Evolutionary conservation across 345 rosid genomes (phyloP).

Genomic region (Rhizophora apiculata): DNA sequence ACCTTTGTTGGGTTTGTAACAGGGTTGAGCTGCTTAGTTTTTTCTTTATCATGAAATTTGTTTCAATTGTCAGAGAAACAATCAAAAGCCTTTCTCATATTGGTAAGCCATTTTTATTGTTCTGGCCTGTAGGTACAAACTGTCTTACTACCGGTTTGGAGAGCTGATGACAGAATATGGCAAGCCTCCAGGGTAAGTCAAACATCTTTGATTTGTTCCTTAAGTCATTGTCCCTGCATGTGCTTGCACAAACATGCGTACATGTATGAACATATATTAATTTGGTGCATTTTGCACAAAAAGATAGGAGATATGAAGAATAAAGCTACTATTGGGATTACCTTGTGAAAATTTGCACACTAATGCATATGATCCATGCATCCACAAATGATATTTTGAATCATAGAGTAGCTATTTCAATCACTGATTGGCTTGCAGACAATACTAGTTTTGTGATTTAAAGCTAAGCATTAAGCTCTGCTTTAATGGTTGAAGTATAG

Average conservation of each 20-base stretch:
- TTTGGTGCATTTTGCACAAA: background rate
- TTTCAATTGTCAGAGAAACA: background rate
- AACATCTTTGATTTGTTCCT: background rate
- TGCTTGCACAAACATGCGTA: background rate
- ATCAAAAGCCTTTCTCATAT: background rate
- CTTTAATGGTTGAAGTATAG: too few species aligned
- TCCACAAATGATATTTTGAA: too few species aligned
- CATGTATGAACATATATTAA: background rate
- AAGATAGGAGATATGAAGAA: background rate
- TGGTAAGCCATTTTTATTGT: background rate
- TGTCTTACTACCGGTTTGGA: constrained; percentile 92
- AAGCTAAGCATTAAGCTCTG: too few species aligned
- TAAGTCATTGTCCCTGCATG: background rate
- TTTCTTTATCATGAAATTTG: background rate
- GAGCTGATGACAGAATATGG: constrained; percentile 92
- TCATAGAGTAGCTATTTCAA: too few species aligned
- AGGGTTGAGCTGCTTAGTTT: background rate
- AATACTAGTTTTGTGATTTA: background rate
- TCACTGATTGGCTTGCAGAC: background rate
- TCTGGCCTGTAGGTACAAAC: constrained; percentile 68
- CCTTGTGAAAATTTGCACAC: too few species aligned
- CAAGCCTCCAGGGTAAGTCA: constrained; percentile 84
- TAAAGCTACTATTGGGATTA: too few species aligned
- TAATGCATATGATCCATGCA: too few species aligned
- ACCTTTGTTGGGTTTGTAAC: too few species aligned